phyloP scores from a whole-genome alignment of 345 rosid species.

The Pistacia vera region DNA sequence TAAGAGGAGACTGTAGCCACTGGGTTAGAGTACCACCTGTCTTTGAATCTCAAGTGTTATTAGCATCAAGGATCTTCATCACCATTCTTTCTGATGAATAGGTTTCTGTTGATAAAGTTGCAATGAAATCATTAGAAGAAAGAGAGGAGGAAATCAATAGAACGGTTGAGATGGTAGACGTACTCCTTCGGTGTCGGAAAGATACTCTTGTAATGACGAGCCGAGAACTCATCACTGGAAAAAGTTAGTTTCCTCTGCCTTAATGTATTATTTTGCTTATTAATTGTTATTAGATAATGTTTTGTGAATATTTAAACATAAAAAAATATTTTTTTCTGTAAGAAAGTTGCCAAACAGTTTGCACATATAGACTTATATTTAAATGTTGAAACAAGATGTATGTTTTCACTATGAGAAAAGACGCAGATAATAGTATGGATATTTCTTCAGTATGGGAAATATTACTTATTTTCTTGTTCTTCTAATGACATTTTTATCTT shows the following conservation, averaged over 20 bases:
- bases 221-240: constrained; percentile 86
- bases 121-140: constrained; percentile 67
- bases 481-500: constrained; percentile 14
- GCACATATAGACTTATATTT: neutral
- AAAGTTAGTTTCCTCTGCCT: constrained; percentile 48
- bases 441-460: neutral
- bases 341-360: neutral
- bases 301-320: neutral
- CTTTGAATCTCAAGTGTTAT: neutral
- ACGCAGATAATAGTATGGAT: neutral
- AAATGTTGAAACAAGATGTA: neutral
- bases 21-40: neutral
- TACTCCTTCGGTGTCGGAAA: constrained; percentile 58
- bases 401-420: neutral
- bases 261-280: neutral
- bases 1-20: neutral
- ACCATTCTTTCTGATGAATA: constrained; percentile 29
- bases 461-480: neutral
- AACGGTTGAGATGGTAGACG: constrained; percentile 74
- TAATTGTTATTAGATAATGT: neutral
- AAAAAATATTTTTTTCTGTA: neutral
- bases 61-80: neutral
- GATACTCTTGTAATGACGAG: constrained; percentile 93
- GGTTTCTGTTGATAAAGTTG: constrained; percentile 89
- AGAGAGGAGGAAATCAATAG: constrained; percentile 78